phyloP scores from a whole-genome alignment of 2,329 filamentous ascomycete species.

The Colletotrichum coccodes region DNA sequence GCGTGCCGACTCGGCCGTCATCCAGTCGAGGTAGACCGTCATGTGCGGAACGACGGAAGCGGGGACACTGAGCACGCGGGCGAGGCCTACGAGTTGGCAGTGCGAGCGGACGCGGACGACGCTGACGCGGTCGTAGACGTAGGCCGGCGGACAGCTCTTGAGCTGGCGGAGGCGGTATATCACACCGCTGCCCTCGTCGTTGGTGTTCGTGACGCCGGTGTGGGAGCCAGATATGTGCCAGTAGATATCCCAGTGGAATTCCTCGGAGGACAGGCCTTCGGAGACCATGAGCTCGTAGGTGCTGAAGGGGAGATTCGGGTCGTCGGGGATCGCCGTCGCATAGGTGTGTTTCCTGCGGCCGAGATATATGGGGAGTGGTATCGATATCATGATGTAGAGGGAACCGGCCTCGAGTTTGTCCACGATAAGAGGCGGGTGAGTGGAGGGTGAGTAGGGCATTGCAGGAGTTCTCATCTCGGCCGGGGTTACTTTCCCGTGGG shows the following conservation, averaged over 20 bases:
- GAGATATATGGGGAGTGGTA: slow-evolving; percentile 24
- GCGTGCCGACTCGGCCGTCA: slow-evolving; percentile 37
- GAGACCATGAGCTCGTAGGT: slow-evolving; percentile 36
- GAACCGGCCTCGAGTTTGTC: slow-evolving; percentile 16
- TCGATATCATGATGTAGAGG: slow-evolving; percentile 32
- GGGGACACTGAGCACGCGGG: slow-evolving; percentile 40
- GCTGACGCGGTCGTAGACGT: slow-evolving; percentile 13
- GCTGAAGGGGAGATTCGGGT: slow-evolving; percentile 26
- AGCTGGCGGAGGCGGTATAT: slow-evolving; percentile 28
- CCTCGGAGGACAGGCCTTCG: slow-evolving; percentile 36
- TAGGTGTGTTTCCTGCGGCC: slow-evolving; percentile 18
- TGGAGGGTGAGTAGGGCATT: slow-evolving; percentile 12
- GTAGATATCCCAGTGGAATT: slow-evolving; percentile 51
- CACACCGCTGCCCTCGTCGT: not conserved
- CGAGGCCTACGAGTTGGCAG: slow-evolving; percentile 42
- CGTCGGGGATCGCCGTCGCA: not conserved
- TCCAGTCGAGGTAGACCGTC: slow-evolving; percentile 45
- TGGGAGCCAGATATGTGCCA: slow-evolving; percentile 39
- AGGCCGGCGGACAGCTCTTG: not conserved
- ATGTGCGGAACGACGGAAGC: slow-evolving; percentile 34
- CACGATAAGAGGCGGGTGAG: not conserved
- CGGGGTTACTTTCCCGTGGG: too few species aligned
- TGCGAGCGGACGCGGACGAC: slow-evolving; percentile 23
- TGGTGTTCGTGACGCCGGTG: slow-evolving; percentile 13
- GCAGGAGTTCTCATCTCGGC: not conserved